Evolutionary conservation across 805 yeast genomes (phyloP), one percentile per base, ranked within the genome.

Genomic region (Yarrowia divulgata): DNA sequence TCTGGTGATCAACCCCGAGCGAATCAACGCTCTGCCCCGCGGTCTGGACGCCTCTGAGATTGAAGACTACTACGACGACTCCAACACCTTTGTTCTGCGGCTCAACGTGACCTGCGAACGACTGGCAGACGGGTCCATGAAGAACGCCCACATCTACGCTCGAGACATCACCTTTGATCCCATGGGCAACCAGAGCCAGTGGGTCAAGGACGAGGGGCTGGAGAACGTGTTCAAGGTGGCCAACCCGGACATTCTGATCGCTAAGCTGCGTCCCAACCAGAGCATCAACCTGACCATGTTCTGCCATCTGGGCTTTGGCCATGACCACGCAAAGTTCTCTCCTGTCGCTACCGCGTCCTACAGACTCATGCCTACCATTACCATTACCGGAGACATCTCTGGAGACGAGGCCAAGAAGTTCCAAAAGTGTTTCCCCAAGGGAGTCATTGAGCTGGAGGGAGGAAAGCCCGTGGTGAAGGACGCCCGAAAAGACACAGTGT

Each of bases 291-390:
- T 95, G 73, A 85, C 93, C 76, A 97, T 90, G 69, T 97, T 93
- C 80, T 95, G 98, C 78, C 83, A 93, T 39, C 83, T 94, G 71
- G 99, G 99, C 70, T 81, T 91, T 73, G 99, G 98, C 67, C 80
- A 92, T 50, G 99, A 95, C 79, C 99, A 95, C 79, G 98, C 99
- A 70, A 95, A 95, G 80, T 95, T 91, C 78, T 92, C 98, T 8
- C 99, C 99, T 6, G 99, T 95, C 12, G 86, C 97, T 18, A 95
- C 99, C 14, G 98, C 99, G 2, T 91, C 97, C 14, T 95, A 95
- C 81, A 86, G 99, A 80, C 83, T 95, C 76, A 80, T 95, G 82
- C 99, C 99, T 16, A 89, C 87, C 34, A 93, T 93, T 74, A 88
- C 90, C 72, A 92, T 95, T 68, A 77, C 82, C 49, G 79, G 79